Percentiles rank a stretch among this genome's conserved stretches.
Conservation (phyloP, 1,284 basidiomycete genomes). For the Cryptococcus sp. region DNA sequence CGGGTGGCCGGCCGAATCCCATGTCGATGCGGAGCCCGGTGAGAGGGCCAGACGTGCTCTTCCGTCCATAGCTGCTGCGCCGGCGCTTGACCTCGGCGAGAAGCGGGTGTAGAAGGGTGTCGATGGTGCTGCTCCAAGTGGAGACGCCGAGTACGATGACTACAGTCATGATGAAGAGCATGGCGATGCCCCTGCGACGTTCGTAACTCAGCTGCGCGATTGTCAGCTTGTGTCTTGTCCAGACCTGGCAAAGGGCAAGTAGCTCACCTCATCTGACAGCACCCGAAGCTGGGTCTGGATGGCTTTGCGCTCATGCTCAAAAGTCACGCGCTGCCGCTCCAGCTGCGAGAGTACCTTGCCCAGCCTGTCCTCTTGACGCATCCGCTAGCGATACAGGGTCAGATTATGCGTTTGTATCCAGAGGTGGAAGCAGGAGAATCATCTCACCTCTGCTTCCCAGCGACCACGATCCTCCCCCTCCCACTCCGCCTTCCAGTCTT, state of each 20-base stretch:
- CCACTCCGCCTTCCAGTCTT: slow-evolving; percentile 30
- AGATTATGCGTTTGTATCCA: background rate
- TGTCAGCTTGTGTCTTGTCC: background rate
- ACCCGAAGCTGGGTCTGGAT: slow-evolving; percentile 32
- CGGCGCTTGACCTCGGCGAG: slow-evolving; percentile 29
- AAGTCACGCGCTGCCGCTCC: slow-evolving; percentile 36
- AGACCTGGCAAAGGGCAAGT: background rate
- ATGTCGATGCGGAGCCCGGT: slow-evolving; percentile 39
- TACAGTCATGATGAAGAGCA: slow-evolving; percentile 40
- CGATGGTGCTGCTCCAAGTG: slow-evolving; percentile 31
- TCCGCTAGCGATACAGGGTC: slow-evolving; percentile 22
- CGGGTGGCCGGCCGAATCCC: slow-evolving; percentile 24
- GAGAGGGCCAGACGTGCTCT: slow-evolving; percentile 28
- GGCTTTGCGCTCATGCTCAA: slow-evolving; percentile 36
- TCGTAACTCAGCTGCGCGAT: slow-evolving; percentile 34
- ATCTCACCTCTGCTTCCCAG: slow-evolving; percentile 38
- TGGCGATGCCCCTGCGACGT: slow-evolving; percentile 39
- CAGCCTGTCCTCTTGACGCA: slow-evolving; percentile 43
- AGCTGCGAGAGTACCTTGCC: slow-evolving; percentile 34
- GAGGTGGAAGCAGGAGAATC: background rate
- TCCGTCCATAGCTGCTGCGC: slow-evolving; percentile 12
- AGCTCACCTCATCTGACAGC: slow-evolving; percentile 37
- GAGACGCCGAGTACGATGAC: slow-evolving; percentile 37
- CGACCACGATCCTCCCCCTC: slow-evolving; percentile 25
- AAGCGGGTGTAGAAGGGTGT: slow-evolving; percentile 38